Evolutionary conservation across 2,329 filamentous ascomycete genomes (phyloP), one percentile per base, ranked within the genome.

Genomic region (Beauveria sp.): DNA sequence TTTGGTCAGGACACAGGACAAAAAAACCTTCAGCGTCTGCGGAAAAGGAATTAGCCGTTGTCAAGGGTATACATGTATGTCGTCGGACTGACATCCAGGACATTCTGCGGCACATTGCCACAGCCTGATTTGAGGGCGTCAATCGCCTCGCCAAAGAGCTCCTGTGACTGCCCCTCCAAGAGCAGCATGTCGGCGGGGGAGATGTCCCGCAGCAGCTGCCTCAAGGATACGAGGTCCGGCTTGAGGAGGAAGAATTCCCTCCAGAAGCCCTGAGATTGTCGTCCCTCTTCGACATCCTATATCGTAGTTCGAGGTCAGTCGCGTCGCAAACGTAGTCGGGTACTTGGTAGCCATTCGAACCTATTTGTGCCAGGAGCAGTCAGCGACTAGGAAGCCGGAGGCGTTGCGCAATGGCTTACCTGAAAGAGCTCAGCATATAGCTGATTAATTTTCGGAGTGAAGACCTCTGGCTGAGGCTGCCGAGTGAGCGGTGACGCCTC

Each of bases 401-500:
- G 60, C 46, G 34, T 60, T 49, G 59, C 63, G 46, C 51, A 52
- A 63, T 48, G 53, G 58, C 70, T 64, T 76, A 88, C 86, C 83
- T 86, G 86, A 80, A 98, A 93, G 22, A 98, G 80, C 66, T 85
- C 83, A 70, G 93, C 86, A 76, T 99, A 99, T 57, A 98, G 85
- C 74, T 89, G 83, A 64, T 96, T 89, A 67, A 99, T 90, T 79
- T 99, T 99, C 60, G 90, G 93, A 76, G 96, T 89, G 73, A 99
- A 97, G 46, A 88, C 85, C 74, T 96, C 89, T 60, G 93, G 95
- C 70, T 91, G 86, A 76, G 86, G 86, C 81, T 97, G 92, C 77
- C 96, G 92, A 62, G 93, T 96, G 72, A 99, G 84, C 66, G 95
- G 95, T 73, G 93, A 98, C 69, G 87, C 83, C 79, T 96, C 91